phyloP scores from a whole-genome alignment of 345 rosid genomes.

The Trapa incisa region DNA sequence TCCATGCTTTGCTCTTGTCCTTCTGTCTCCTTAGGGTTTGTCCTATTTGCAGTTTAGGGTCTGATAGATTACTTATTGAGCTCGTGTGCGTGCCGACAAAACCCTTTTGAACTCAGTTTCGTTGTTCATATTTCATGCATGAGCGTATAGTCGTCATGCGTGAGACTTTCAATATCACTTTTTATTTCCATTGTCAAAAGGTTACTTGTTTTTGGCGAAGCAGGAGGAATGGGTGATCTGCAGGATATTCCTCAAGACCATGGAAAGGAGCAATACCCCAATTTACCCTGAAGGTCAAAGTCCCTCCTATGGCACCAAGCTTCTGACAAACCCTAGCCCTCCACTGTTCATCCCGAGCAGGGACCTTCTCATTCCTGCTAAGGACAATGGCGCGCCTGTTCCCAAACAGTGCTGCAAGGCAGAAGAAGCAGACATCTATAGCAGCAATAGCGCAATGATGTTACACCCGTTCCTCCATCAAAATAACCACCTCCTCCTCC shows the following conservation, averaged over 20 bases:
- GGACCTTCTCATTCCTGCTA: neutral
- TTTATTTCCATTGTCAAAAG: too few species aligned
- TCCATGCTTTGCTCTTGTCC: too few species aligned
- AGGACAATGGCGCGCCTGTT: neutral
- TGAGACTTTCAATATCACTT: too few species aligned
- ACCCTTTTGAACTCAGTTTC: too few species aligned
- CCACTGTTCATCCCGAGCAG: neutral
- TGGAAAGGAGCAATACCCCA: constrained; percentile 43
- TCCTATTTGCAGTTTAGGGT: too few species aligned
- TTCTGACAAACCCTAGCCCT: neutral
- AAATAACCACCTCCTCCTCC: neutral
- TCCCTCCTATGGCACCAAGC: neutral
- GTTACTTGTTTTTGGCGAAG: neutral
- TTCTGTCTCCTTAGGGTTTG: too few species aligned
- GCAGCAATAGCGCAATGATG: neutral
- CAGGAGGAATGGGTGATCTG: constrained; percentile 99
- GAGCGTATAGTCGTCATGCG: too few species aligned
- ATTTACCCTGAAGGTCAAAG: constrained; percentile 25
- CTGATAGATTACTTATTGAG: too few species aligned
- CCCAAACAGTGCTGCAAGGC: constrained; percentile 6
- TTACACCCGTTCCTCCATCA: neutral
- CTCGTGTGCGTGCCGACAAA: too few species aligned
- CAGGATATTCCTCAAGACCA: constrained; percentile 63
- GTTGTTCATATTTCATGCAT: too few species aligned
- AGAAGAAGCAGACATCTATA: neutral